Percentiles rank a stretch among this genome's conserved stretches.
Evolutionary conservation across 1,284 basidiomycete genomes (phyloP).

Genomic region (Phlebopus sp.): DNA sequence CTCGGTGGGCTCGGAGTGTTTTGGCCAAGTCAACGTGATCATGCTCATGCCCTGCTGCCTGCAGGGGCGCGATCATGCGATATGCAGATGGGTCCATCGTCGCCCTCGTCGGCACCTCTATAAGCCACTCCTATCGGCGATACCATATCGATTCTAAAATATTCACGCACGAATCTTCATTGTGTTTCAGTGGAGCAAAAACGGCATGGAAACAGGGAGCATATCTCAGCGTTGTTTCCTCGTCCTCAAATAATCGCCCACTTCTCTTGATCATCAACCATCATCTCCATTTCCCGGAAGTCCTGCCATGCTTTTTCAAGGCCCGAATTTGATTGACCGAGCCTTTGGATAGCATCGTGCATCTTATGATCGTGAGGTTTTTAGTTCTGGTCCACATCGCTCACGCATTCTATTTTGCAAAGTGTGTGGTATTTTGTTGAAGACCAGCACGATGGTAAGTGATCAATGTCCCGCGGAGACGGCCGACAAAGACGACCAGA

Average conservation of each 20-base stretch:
- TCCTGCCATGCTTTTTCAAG: neutral
- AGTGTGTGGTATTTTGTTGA: too few relatives aligned
- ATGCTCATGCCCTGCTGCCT: neutral
- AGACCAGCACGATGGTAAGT: too few relatives aligned
- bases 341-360: slow-evolving; percentile 6
- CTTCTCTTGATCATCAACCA: neutral
- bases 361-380: slow-evolving; percentile 13
- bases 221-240: slow-evolving; percentile 14
- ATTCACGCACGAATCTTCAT: slow-evolving; percentile 17
- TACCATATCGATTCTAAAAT: slow-evolving; percentile 8
- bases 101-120: slow-evolving; percentile 2
- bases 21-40: too few relatives aligned
- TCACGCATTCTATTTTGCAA: slow-evolving; percentile 1
- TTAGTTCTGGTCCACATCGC: neutral
- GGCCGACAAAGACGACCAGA: too few relatives aligned
- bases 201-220: slow-evolving; percentile 19
- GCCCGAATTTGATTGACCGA: slow-evolving; percentile 17
- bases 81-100: neutral
- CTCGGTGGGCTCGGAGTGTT: too few relatives aligned
- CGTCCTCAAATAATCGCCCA: slow-evolving; percentile 6
- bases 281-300: slow-evolving; percentile 6
- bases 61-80: slow-evolving; percentile 7
- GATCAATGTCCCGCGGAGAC: too few relatives aligned
- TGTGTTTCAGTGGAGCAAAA: slow-evolving; percentile 10
- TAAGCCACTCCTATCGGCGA: slow-evolving; percentile 10